phyloP scores from a whole-genome alignment of 2,329 filamentous ascomycete species.

The Colletotrichum lindemuthianum region DNA sequence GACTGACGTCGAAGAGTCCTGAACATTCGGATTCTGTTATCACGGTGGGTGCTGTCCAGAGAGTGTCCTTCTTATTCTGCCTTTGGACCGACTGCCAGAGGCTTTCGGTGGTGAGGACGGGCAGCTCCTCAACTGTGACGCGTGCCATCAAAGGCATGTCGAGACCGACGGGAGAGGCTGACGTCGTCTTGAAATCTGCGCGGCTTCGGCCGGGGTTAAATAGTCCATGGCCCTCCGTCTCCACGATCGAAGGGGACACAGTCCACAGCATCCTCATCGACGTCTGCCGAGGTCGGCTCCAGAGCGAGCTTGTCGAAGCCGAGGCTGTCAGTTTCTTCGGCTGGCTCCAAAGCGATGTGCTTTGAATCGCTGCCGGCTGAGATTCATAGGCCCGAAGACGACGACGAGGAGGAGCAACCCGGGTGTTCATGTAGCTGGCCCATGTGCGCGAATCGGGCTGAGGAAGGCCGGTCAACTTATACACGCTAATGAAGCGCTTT shows the following conservation, averaged over 20 bases:
- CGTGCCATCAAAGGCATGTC: conserved; percentile 46
- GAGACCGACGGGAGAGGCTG: conserved; percentile 46
- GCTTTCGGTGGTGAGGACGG: conserved; percentile 41
- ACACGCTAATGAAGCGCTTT: conserved; percentile 10
- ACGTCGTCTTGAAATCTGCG: conserved; percentile 45
- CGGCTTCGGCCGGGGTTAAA: conserved; percentile 37
- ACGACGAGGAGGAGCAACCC: conserved; percentile 40
- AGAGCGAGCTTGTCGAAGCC: conserved; percentile 21
- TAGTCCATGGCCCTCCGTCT: conserved; percentile 34
- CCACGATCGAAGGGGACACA: background rate
- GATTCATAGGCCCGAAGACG: conserved; percentile 44
- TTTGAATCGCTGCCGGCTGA: conserved; percentile 47
- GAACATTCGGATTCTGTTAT: background rate
- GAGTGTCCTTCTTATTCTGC: background rate
- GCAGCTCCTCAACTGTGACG: conserved; percentile 20
- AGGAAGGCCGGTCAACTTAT: conserved; percentile 42
- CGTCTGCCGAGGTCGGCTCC: conserved; percentile 17
- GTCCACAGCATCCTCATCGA: conserved; percentile 32
- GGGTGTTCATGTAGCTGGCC: conserved; percentile 45
- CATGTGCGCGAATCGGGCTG: conserved; percentile 51
- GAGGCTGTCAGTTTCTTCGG: background rate
- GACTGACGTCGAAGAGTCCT: conserved; percentile 37
- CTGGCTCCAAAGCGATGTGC: conserved; percentile 48
- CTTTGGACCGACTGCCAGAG: conserved; percentile 44
- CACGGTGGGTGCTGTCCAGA: background rate